phyloP scores from a whole-genome alignment of 2,329 filamentous ascomycete species.

The Pseudocercospora macadamiae region DNA sequence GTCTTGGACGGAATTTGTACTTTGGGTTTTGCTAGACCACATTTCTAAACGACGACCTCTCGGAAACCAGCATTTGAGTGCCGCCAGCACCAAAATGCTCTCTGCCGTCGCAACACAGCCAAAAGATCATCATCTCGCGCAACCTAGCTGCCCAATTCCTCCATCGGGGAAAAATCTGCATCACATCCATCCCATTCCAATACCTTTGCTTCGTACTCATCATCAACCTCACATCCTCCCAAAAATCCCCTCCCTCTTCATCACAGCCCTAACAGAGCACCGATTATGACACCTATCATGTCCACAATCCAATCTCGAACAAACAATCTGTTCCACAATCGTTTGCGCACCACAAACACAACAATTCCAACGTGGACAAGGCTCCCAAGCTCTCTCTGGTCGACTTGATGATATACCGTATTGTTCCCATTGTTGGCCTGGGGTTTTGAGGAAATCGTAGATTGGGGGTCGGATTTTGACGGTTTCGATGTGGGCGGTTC shows the following conservation, averaged over 20 bases:
- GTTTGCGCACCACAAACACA: slow-evolving; percentile 31
- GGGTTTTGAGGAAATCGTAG: slow-evolving; percentile 20
- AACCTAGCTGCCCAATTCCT: too few species aligned
- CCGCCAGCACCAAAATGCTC: too few species aligned
- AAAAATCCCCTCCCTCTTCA: background rate
- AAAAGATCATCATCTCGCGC: too few species aligned
- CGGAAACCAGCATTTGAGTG: too few species aligned
- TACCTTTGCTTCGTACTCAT: background rate
- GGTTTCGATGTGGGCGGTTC: background rate
- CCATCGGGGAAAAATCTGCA: too few species aligned
- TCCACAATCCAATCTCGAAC: slow-evolving; percentile 30
- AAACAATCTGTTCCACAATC: slow-evolving; percentile 36
- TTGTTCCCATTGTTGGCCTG: slow-evolving; percentile 24
- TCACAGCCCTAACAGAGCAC: slow-evolving; percentile 11
- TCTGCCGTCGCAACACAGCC: too few species aligned
- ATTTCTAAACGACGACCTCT: too few species aligned
- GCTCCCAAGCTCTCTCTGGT: slow-evolving; percentile 24
- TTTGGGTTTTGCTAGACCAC: too few species aligned
- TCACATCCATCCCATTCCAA: background rate
- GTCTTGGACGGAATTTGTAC: too few species aligned
- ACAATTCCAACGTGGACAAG: slow-evolving; percentile 35
- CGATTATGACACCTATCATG: slow-evolving; percentile 31
- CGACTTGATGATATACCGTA: slow-evolving; percentile 20
- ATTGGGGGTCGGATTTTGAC: slow-evolving; percentile 24
- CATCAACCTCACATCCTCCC: background rate